phyloP scores from a whole-genome alignment of 371 early-diverging fungal species.

The Dipsacomyces acuminosporus region DNA sequence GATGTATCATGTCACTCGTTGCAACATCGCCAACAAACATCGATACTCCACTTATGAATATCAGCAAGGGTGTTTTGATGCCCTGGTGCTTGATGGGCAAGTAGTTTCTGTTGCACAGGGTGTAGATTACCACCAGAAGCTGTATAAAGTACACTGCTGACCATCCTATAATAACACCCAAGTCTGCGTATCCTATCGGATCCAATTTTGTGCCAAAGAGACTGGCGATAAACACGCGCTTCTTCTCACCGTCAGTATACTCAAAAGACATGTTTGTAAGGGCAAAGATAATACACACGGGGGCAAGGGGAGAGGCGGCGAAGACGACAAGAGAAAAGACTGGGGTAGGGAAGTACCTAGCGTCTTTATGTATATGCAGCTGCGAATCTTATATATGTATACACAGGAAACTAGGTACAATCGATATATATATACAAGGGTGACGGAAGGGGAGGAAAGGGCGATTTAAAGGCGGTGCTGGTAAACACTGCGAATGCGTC shows the following conservation, averaged over 20 bases:
- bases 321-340: neutral
- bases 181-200: slow-evolving; percentile 24
- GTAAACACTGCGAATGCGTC: too few species aligned
- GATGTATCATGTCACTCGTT: slow-evolving; percentile 27
- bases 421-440: too few species aligned
- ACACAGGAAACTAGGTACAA: too few species aligned
- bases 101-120: slow-evolving; percentile 20
- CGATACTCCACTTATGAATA: slow-evolving; percentile 5
- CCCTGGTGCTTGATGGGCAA: slow-evolving; percentile 9
- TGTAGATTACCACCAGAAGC: slow-evolving; percentile 13
- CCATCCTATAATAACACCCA: slow-evolving; percentile 10
- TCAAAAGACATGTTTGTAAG: slow-evolving; percentile 29
- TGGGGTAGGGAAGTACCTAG: neutral
- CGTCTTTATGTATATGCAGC: too few species aligned
- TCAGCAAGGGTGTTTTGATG: neutral
- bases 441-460: too few species aligned
- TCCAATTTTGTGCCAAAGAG: slow-evolving; percentile 18
- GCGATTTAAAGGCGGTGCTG: too few species aligned
- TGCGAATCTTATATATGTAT: too few species aligned
- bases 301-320: neutral
- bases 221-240: slow-evolving; percentile 26
- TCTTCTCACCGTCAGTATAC: slow-evolving; percentile 20
- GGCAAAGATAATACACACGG: too few species aligned
- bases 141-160: slow-evolving; percentile 9
- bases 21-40: slow-evolving; percentile 33